Base-by-base conservation (phyloP, 352 stramenopile genomes). In the Pythium rishiriense region DNA sequence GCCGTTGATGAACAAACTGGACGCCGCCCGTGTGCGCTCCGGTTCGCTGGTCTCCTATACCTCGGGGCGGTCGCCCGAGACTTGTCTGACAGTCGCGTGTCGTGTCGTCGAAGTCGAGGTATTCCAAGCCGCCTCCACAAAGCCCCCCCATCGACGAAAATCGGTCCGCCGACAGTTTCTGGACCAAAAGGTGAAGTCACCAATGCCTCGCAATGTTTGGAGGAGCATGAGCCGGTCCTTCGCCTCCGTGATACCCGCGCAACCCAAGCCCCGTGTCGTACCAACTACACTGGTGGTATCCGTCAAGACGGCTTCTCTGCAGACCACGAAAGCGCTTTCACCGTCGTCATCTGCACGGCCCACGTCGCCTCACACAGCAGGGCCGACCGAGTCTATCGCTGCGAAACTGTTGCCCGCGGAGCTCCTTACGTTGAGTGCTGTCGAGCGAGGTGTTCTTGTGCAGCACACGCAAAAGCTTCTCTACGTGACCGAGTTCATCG, bases 401-500 rank as follows among this genome's bases (percentile, higher is more conserved):
- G n/a, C 6, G 19, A 47, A 47, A 6, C 8, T n/a, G 41, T n/a
- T 52, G 46, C 46, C 46, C 1, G 14, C 24, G 10, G 50, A 63
- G 25, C 29, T 62, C 17, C 29, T 31, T 21, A 22, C 28, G 4
- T n/a, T 59, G 5, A 66, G 17, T 19, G 12, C 4, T 22, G 12
- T 26, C 12, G 24, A 55, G 37, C 21, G 46, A 21, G 31, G 14
- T 22, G 5, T 51, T 9, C 28, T 62, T 17, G 46, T 74, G 17
- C 28, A 31, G 17, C 42, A 73, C 8, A 66, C 66, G 1, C 52
- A 66, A 22, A 57, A 55, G 29, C 46, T 73, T 5, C 56, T 79
- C 6, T 81, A 72, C 48, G 61, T 66, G 14, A 69, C 62, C 21
- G 73, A 84, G 53, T 81, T 69, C 41, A 48, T 74, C 9, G 52